Base-by-base conservation (phyloP, 2,329 filamentous ascomycete species). In the Daldinia eschscholtzii region DNA sequence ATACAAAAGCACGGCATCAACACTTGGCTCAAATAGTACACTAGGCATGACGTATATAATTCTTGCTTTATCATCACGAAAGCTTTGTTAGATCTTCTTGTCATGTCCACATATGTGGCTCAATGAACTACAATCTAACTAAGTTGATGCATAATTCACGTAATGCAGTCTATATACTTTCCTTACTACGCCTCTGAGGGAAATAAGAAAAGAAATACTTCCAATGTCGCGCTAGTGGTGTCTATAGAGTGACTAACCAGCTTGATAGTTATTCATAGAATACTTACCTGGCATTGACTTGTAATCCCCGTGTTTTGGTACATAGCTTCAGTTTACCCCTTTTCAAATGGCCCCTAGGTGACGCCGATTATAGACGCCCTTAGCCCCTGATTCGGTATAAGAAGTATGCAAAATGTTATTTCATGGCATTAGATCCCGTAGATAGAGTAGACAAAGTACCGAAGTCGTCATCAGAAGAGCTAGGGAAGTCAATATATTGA, bases 1-100 rank as follows among this genome's bases (percentile, higher is more conserved):
- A 55, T 55, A 39, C 33, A 33, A 33, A 13, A 68, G 46, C 30
- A 39, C 4, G 28, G 44, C 23, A 37, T 41, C 23, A 28, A 13
- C 18, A 53, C 55, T 59, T 64, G 59, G 59, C 55, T 30, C 26
- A 50, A 26, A 50, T 30, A n/a, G 15, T 33, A 3, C 26, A 33
- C 28, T 52, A 5, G 46, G 6, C 26, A 52, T 52, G 46, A 52
- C 46, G 46, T 28, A 33, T 52, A 52, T 6, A 30, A 52, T 6
- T 33, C 6, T n/a, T 33, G 26, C 28, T 33, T 33, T 52, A 30
- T 33, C 26, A 48, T 26, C 44, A 4, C 13, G 13, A n/a, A 15
- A 15, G 6, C 13, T 15, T 13, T 13, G 23, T 6, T 6, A 12
- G 7, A 15, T 48, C 44, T 28, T 48, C 20, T 28, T 48, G 12